Percentiles rank a stretch among this genome's conserved stretches.
phyloP scores from a whole-genome alignment of 352 stramenopile genomes.

The Saprolegnia parasitica region DNA sequence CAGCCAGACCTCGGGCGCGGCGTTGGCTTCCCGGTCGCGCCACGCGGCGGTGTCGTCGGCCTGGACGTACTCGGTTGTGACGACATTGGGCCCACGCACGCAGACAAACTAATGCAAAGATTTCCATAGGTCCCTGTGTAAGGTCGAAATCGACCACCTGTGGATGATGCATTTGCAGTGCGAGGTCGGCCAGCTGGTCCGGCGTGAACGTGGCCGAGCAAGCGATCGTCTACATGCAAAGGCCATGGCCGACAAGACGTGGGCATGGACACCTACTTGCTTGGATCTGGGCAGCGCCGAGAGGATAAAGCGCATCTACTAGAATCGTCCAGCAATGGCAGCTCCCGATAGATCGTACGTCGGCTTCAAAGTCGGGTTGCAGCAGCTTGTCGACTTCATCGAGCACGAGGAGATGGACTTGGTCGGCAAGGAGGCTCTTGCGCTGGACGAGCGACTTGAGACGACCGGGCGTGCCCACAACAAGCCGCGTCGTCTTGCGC shows the following conservation, averaged over 20 bases:
- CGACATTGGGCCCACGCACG: slow-evolving; percentile 48
- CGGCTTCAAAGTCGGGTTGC: slow-evolving; percentile 51
- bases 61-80: slow-evolving; percentile 60
- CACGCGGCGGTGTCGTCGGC: slow-evolving; percentile 40
- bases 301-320: slow-evolving; percentile 57
- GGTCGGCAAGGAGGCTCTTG: slow-evolving; percentile 40
- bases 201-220: slow-evolving; percentile 78
- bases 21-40: slow-evolving; percentile 46
- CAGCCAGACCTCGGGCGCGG: slow-evolving; percentile 60
- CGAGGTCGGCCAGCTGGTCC: slow-evolving; percentile 50
- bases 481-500: slow-evolving; percentile 33
- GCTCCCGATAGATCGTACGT: slow-evolving; percentile 36
- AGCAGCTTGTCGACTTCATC: slow-evolving; percentile 84
- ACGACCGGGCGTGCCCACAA: slow-evolving; percentile 65
- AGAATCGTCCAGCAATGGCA: neutral
- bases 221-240: slow-evolving; percentile 48
- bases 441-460: slow-evolving; percentile 67
- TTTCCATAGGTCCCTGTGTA: neutral
- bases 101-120: slow-evolving; percentile 49
- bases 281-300: slow-evolving; percentile 47
- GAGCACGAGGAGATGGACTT: slow-evolving; percentile 60
- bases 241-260: neutral
- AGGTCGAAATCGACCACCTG: slow-evolving; percentile 36
- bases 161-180: slow-evolving; percentile 51
- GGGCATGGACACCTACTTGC: slow-evolving; percentile 37